These are phyloP conservation scores for Kwoniella bestiolae DNA, from an alignment of 768 basidiomycete species.

Conservation along the genomic window DNA sequence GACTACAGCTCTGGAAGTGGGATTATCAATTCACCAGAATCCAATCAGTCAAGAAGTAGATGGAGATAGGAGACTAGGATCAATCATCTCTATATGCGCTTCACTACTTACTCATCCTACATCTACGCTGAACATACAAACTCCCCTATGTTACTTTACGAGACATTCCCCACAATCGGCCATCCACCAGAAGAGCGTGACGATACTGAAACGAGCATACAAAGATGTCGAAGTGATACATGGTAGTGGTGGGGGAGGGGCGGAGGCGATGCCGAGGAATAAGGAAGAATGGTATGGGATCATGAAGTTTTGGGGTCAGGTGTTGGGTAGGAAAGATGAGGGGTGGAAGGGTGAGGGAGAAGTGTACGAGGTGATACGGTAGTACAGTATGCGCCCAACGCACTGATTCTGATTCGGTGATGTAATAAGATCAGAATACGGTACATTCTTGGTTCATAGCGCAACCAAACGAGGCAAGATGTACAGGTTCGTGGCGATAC, in stretches of 20 bases:
- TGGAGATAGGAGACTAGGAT: constrained; percentile 31
- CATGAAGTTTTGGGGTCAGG: constrained; percentile 55
- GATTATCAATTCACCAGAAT: constrained; percentile 29
- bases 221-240: constrained; percentile 37
- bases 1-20: constrained; percentile 48
- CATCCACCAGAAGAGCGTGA: constrained; percentile 18
- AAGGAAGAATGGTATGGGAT: constrained; percentile 50
- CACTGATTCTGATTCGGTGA: not conserved
- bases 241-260: constrained; percentile 5
- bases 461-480: too few species aligned
- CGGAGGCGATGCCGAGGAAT: constrained; percentile 46
- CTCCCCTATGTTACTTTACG: constrained; percentile 45
- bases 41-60: not conserved
- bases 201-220: constrained; percentile 31
- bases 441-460: too few species aligned
- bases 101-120: constrained; percentile 42
- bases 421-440: too few species aligned
- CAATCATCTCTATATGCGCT: constrained; percentile 43
- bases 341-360: constrained; percentile 52
- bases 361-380: constrained; percentile 54
- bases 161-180: constrained; percentile 28
- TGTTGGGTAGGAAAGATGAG: constrained; percentile 42
- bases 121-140: constrained; percentile 18
- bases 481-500: too few species aligned
- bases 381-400: not conserved